A percentile compares a stretch with the other conserved stretches of the same genome.
These are phyloP conservation scores for Cubamyces sp. DNA, from an alignment of 768 basidiomycete genomes.

Conservation along the genomic window DNA sequence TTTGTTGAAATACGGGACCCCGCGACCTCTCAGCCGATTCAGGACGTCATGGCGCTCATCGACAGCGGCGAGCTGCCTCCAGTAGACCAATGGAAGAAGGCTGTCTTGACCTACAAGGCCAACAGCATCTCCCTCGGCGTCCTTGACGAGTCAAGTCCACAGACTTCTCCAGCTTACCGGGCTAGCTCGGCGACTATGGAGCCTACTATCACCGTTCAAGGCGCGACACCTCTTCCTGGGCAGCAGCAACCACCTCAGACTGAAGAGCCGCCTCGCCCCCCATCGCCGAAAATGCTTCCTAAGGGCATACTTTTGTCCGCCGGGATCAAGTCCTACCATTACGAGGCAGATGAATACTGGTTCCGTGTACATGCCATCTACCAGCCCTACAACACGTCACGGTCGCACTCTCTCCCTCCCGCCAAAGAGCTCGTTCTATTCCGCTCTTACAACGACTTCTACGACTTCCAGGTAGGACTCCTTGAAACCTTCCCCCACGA, in stretches of 20 bases:
- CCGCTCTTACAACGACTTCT: conserved; percentile 97
- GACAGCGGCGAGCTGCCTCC: conserved; percentile 87
- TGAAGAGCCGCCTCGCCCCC: conserved; percentile 41
- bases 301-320: conserved; percentile 86
- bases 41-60: conserved; percentile 77
- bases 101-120: conserved; percentile 94
- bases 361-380: conserved; percentile 91
- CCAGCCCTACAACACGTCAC: conserved; percentile 75
- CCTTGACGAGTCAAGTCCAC: conserved; percentile 64
- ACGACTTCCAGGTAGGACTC: conserved; percentile 92
- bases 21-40: conserved; percentile 75
- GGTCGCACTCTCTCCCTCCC: conserved; percentile 58
- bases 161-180: conserved; percentile 45
- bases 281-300: conserved; percentile 58
- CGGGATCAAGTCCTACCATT: conserved; percentile 95
- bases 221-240: conserved; percentile 23
- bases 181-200: conserved; percentile 22
- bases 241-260: conserved; percentile 30
- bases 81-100: conserved; percentile 99
- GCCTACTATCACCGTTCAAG: conserved; percentile 20
- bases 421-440: conserved; percentile 86
- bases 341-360: conserved; percentile 96
- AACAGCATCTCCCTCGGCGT: conserved; percentile 94
- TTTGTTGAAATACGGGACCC: conserved; percentile 98
- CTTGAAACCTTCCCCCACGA: conserved; percentile 88